Evolutionary conservation across 2,329 filamentous ascomycete species (phyloP), one percentile per base, ranked within the genome.

Genomic region (Nannizziopsis arthrosporioides): DNA sequence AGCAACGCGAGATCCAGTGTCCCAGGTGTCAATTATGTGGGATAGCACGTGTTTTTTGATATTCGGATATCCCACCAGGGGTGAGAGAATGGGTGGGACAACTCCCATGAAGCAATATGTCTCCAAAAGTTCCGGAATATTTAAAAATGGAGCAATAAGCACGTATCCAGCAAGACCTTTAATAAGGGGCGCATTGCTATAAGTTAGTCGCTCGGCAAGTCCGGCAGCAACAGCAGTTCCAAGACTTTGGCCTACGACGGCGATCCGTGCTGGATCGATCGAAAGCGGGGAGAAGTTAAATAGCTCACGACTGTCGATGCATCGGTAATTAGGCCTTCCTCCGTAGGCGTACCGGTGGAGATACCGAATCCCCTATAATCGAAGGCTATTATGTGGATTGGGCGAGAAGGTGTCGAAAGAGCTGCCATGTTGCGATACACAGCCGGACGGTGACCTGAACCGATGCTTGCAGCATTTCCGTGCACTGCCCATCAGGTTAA

Each of bases 281-380:
- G 76, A 68, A 34, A 87, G 72, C 8, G 84, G 78, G 57, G 54
- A 8, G 67, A 64, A 2, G 67, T 70, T 10, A 72, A 58, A 42
- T 84, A 93, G 51, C 87, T 75, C 2, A 93, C 72, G 2, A 86
- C 68, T 0, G 86, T 73, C 2, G 83, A 72, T 12, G 82, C 86
- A 61, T 96, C 90, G 3, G 77, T 78, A 48, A 94, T 85, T 6
- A 96, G 68, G 0, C 90, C 90, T 32, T 75, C 68, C 67, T 96
- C 90, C 0, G 81, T 82, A 0, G 90, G 90, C 3, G 67, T 69
- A n/a, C 90, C 87, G 0, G 81, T 85, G 7, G 85, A 92, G 35
- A 78, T 74, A 0, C 88, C 89, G 57, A 86, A 95, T 5, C 89
- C 89, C 14, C 89, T 83, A 66, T 95, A 95, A 70, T 94, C 88